These are phyloP conservation scores for Graphium sp. DNA, from an alignment of 2,329 filamentous ascomycete species.

Conservation along the genomic window DNA sequence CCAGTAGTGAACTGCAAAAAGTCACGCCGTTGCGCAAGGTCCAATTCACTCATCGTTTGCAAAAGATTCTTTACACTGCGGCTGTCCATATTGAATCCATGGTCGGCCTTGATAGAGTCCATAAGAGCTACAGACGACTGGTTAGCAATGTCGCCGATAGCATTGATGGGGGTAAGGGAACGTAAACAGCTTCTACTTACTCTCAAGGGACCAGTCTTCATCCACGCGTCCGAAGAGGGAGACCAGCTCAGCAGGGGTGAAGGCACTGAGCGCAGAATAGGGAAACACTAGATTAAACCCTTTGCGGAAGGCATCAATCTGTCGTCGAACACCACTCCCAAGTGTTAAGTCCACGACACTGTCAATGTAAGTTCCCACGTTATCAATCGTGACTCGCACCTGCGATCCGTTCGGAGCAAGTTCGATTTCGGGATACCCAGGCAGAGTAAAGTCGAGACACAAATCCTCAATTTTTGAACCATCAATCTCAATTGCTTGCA, in stretches of 20 bases:
- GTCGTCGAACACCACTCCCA: constrained; percentile 70
- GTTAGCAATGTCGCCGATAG: constrained; percentile 7
- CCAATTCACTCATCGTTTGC: constrained; percentile 84
- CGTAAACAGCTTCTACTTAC: constrained; percentile 33
- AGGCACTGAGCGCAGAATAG: constrained; percentile 79
- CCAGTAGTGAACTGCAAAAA: constrained; percentile 97
- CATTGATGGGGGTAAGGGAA: neutral
- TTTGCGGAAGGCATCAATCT: constrained; percentile 77
- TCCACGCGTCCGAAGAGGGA: constrained; percentile 85
- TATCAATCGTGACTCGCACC: constrained; percentile 67
- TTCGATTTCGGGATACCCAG: constrained; percentile 78
- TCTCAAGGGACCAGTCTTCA: constrained; percentile 96
- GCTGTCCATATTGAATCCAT: constrained; percentile 97
- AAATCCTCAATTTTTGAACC: constrained; percentile 71
- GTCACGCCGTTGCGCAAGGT: constrained; percentile 59
- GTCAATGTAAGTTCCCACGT: constrained; percentile 78
- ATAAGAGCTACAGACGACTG: constrained; percentile 50
- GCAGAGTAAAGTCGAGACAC: constrained; percentile 84
- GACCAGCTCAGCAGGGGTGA: constrained; percentile 88
- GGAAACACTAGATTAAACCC: constrained; percentile 96
- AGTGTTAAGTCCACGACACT: constrained; percentile 84
- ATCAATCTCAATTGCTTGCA: constrained; percentile 56
- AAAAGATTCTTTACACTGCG: constrained; percentile 85
- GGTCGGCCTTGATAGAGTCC: constrained; percentile 97
- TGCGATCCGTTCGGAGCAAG: constrained; percentile 61